Percentiles rank a stretch among this genome's conserved stretches.
Evolutionary conservation across 495 filamentous ascomycete genomes (phyloP).

Genomic region (Daldinia grandis): DNA sequence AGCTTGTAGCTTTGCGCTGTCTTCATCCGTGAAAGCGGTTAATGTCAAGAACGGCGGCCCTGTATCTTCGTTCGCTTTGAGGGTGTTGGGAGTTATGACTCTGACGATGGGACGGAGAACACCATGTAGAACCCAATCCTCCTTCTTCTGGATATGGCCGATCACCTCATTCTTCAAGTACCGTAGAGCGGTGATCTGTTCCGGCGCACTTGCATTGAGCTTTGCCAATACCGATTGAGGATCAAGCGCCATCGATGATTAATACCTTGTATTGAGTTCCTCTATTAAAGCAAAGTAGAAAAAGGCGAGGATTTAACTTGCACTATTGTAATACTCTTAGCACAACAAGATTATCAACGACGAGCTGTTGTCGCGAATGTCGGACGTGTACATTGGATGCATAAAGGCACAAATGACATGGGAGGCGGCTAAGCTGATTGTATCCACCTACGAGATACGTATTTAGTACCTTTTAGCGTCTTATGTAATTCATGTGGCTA

Average conservation of each 20-base stretch:
- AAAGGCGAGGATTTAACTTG: neutral
- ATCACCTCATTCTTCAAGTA: slow-evolving; percentile 87
- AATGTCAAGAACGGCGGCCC: slow-evolving; percentile 38
- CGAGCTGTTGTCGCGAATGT: slow-evolving; percentile 19
- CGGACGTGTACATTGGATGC: neutral
- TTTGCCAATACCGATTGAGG: slow-evolving; percentile 65
- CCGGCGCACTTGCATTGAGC: slow-evolving; percentile 67
- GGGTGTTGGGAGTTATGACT: slow-evolving; percentile 60
- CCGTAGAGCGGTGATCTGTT: slow-evolving; percentile 71
- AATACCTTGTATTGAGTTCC: neutral
- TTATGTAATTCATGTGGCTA: neutral
- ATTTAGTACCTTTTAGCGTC: neutral
- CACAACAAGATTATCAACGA: slow-evolving; percentile 15
- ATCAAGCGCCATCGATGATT: slow-evolving; percentile 42
- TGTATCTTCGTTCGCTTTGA: slow-evolving; percentile 45
- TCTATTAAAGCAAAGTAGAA: neutral
- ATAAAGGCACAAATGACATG: neutral
- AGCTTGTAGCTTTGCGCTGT: slow-evolving; percentile 77
- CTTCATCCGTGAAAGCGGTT: slow-evolving; percentile 57
- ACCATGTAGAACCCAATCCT: slow-evolving; percentile 73
- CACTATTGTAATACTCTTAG: slow-evolving; percentile 2
- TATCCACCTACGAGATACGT: neutral
- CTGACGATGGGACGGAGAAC: slow-evolving; percentile 72
- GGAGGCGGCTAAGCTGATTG: neutral
- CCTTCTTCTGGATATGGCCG: slow-evolving; percentile 88